Percentiles rank a stretch among this genome's conserved stretches.
Conservation (phyloP, 2,329 filamentous ascomycete genomes). For the Cytospora piceicola region DNA sequence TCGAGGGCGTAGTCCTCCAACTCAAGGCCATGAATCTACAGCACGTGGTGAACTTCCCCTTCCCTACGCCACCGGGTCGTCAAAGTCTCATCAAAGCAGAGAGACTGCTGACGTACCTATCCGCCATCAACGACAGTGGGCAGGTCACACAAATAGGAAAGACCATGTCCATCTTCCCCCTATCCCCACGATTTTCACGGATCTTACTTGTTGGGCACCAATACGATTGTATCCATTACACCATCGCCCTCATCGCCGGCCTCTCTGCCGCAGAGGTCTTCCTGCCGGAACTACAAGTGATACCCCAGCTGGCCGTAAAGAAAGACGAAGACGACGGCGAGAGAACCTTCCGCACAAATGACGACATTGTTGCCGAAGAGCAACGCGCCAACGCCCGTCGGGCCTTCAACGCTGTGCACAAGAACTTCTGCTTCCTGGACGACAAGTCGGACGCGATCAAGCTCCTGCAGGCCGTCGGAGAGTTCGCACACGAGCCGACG, state of each 20-base stretch:
- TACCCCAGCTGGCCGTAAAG: slow-evolving; percentile 58
- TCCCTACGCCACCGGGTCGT: slow-evolving; percentile 85
- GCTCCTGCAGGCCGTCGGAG: slow-evolving; percentile 83
- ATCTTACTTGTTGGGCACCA: slow-evolving; percentile 89
- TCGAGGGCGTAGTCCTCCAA: slow-evolving; percentile 90
- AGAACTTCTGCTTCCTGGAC: slow-evolving; percentile 79
- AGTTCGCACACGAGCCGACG: slow-evolving; percentile 75
- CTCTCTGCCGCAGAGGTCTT: slow-evolving; percentile 89
- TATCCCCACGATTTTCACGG: slow-evolving; percentile 87
- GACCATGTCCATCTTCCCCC: slow-evolving; percentile 84
- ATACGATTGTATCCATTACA: slow-evolving; percentile 81
- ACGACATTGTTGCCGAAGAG: slow-evolving; percentile 73
- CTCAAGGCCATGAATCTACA: slow-evolving; percentile 94
- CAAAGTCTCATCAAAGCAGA: slow-evolving; percentile 81
- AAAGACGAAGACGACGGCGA: slow-evolving; percentile 50
- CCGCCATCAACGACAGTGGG: slow-evolving; percentile 72
- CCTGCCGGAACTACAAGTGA: slow-evolving; percentile 77
- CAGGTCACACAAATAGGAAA: slow-evolving; percentile 79
- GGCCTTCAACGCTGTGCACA: slow-evolving; percentile 71
- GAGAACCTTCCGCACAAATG: slow-evolving; percentile 59
- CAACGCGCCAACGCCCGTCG: slow-evolving; percentile 66
- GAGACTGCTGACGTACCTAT: slow-evolving; percentile 81
- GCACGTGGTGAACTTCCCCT: slow-evolving; percentile 91
- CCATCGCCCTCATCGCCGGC: slow-evolving; percentile 85
- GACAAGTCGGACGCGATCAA: slow-evolving; percentile 88